These are phyloP conservation scores for Acanthochlamys bracteata DNA, from an alignment of 106 monocot species.

Conservation along the genomic window DNA sequence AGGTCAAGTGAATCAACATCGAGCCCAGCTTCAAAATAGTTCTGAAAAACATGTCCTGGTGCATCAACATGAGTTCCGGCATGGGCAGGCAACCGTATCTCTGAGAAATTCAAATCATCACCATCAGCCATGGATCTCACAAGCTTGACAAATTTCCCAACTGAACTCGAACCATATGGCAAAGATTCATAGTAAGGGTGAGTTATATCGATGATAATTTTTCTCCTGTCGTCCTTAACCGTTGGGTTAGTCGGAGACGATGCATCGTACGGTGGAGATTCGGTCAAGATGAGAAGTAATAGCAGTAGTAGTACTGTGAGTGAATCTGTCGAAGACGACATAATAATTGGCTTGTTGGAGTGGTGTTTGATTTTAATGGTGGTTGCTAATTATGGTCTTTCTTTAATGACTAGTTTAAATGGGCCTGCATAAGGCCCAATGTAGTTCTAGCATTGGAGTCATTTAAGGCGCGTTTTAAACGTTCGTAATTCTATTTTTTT, in stretches of 20 bases:
- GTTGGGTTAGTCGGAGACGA: too few species aligned
- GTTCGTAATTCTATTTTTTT: too few species aligned
- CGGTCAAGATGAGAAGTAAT: neutral
- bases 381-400: too few species aligned
- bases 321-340: too few species aligned
- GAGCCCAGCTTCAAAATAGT: slow-evolving; percentile 87
- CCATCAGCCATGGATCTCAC: slow-evolving; percentile 71
- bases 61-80: slow-evolving; percentile 93
- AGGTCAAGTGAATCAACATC: slow-evolving; percentile 91
- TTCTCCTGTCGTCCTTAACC: slow-evolving; percentile 67
- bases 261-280: too few species aligned
- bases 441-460: too few species aligned
- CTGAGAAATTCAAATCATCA: slow-evolving; percentile 51
- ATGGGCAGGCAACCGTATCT: slow-evolving; percentile 59
- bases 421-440: too few species aligned
- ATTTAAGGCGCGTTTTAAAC: too few species aligned
- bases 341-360: too few species aligned
- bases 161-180: slow-evolving; percentile 41
- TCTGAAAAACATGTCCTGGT: slow-evolving; percentile 80
- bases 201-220: slow-evolving; percentile 88
- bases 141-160: slow-evolving; percentile 53
- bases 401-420: too few species aligned
- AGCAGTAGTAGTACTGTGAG: neutral
- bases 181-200: slow-evolving; percentile 68
- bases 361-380: too few species aligned